These are phyloP conservation scores for Naganishia randhawae DNA, from an alignment of 768 basidiomycete species.

Conservation along the genomic window DNA sequence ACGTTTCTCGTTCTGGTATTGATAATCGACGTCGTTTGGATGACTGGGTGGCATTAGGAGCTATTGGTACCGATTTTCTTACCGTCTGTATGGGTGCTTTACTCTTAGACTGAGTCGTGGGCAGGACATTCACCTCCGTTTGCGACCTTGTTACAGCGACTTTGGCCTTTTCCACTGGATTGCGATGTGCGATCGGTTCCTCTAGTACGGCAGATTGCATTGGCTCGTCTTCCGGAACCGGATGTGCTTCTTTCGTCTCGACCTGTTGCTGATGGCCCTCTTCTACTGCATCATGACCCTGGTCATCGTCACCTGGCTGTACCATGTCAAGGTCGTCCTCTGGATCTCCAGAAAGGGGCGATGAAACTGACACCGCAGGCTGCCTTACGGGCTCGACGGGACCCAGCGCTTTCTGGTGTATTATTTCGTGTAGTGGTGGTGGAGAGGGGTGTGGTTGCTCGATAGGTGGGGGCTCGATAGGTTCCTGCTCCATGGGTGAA, in stretches of 20 bases:
- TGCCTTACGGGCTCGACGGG: not conserved
- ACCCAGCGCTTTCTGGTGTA: not conserved
- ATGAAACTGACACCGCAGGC: not conserved
- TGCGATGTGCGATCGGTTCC: not conserved
- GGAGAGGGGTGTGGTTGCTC: not conserved
- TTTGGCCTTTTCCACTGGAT: not conserved
- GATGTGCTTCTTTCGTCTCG: not conserved
- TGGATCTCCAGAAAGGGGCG: not conserved
- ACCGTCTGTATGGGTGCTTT: constrained; percentile 1
- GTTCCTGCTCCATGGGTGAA: not conserved
- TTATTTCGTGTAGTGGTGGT: not conserved
- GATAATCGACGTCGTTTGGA: constrained; percentile 18
- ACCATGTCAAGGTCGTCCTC: constrained; percentile 4
- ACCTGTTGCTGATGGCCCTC: not conserved
- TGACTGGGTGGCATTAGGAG: not conserved
- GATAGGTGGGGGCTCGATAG: too few relatives aligned
- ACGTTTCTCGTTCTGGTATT: not conserved
- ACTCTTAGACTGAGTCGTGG: not conserved
- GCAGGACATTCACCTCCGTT: not conserved
- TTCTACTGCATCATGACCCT: not conserved
- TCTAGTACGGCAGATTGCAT: not conserved
- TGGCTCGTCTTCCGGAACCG: not conserved
- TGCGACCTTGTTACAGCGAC: not conserved
- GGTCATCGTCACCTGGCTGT: not conserved
- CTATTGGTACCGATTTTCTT: not conserved